These are phyloP conservation scores for Rhododendron griersonianum DNA, from an alignment of 148 eudicot species.

Conservation along the genomic window DNA sequence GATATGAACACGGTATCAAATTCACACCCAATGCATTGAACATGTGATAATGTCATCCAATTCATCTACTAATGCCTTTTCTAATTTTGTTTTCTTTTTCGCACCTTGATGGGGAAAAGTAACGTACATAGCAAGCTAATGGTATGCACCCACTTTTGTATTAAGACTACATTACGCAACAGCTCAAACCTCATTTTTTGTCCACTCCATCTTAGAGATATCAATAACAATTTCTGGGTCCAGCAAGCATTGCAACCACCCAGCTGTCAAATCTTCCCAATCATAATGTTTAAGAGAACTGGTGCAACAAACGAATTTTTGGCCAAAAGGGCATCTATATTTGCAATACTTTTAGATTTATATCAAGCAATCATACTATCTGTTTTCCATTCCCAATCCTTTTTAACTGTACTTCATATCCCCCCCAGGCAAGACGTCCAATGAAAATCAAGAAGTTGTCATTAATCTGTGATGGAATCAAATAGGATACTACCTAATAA, in stretches of 20 bases:
- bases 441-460: neutral
- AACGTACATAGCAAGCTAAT: neutral
- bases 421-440: neutral
- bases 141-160: neutral
- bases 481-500: constrained; percentile 48
- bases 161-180: neutral
- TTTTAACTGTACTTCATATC: neutral
- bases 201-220: neutral
- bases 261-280: neutral
- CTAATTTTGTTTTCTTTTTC: neutral
- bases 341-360: neutral
- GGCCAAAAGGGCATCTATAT: neutral
- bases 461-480: neutral
- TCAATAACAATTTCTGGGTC: neutral
- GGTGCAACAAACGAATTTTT: too few relatives aligned
- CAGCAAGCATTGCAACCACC: neutral
- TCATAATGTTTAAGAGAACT: too few relatives aligned
- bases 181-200: neutral
- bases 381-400: neutral
- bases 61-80: neutral
- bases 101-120: neutral
- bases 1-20: neutral
- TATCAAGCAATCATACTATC: neutral
- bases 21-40: neutral
- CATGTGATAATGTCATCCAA: neutral